Evolutionary conservation across 768 basidiomycete genomes (phyloP).

Genomic region (Austroboletus festivus): DNA sequence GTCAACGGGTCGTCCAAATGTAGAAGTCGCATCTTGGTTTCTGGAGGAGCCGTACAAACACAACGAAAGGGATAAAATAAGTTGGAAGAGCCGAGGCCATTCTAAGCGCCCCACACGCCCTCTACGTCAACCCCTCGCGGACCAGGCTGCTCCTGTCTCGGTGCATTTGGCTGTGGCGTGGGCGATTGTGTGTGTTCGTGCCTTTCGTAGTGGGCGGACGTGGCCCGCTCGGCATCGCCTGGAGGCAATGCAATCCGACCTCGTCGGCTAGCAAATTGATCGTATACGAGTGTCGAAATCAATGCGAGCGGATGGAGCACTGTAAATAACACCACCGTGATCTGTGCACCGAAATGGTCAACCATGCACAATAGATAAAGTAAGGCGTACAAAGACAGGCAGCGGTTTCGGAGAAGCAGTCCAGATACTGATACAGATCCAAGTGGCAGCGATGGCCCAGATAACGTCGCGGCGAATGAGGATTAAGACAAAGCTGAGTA

Average conservation of each 20-base stretch:
- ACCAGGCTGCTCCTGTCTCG: slow-evolving; percentile 5
- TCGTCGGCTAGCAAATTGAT: slow-evolving; percentile 12
- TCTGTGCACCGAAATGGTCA: slow-evolving; percentile 37
- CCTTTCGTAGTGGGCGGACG: too few relatives aligned
- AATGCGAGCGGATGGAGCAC: slow-evolving; percentile 62
- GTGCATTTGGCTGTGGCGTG: background rate
- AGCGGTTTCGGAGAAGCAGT: slow-evolving; percentile 56
- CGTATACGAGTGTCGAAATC: slow-evolving; percentile 44
- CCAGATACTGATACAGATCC: slow-evolving; percentile 72
- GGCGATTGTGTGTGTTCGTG: background rate
- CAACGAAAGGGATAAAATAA: too few relatives aligned
- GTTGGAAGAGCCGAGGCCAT: too few relatives aligned
- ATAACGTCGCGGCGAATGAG: slow-evolving; percentile 62
- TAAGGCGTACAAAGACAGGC: slow-evolving; percentile 54
- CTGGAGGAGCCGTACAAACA: too few relatives aligned
- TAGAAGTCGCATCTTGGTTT: too few relatives aligned
- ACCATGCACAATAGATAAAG: background rate
- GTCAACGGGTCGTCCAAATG: too few relatives aligned
- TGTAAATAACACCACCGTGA: slow-evolving; percentile 61
- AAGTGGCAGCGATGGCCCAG: slow-evolving; percentile 71
- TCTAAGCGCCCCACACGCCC: slow-evolving; percentile 33
- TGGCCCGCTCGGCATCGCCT: background rate
- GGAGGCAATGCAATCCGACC: slow-evolving; percentile 44
- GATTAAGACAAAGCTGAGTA: slow-evolving; percentile 54
- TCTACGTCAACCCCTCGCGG: slow-evolving; percentile 43